phyloP scores from a whole-genome alignment of 192 early-diverging fungal species.

The Lobosporangium transversale region DNA sequence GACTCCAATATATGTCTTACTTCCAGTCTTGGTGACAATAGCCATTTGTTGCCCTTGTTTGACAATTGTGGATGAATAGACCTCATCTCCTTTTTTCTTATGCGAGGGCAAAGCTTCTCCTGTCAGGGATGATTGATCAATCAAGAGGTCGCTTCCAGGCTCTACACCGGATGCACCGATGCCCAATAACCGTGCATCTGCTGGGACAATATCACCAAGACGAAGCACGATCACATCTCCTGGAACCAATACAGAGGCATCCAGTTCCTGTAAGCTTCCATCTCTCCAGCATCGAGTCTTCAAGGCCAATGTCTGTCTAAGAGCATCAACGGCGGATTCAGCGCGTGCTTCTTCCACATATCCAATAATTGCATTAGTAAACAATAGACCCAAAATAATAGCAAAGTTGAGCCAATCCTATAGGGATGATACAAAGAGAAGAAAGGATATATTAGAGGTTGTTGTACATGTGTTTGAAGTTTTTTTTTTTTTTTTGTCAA shows the following conservation, averaged over 20 bases:
- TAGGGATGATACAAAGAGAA: constrained; percentile 1
- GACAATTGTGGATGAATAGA: constrained; percentile 89
- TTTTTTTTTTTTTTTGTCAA: no score
- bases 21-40: constrained; percentile 89
- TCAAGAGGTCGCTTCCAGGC: constrained; percentile 74
- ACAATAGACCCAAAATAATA: constrained; percentile 77
- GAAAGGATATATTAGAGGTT: no score
- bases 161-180: constrained; percentile 75
- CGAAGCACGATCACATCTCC: constrained; percentile 87
- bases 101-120: constrained; percentile 91
- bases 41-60: constrained; percentile 93
- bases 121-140: constrained; percentile 92
- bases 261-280: constrained; percentile 70
- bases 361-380: constrained; percentile 89
- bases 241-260: constrained; percentile 79
- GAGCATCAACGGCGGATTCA: constrained; percentile 88
- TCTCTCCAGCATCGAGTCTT: constrained; percentile 85
- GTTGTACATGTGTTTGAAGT: no score
- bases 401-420: constrained; percentile 84
- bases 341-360: constrained; percentile 92
- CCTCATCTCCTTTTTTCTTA: constrained; percentile 81
- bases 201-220: constrained; percentile 93
- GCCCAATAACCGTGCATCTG: constrained; percentile 82
- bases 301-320: constrained; percentile 91
- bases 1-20: constrained; percentile 90